Evolutionary conservation across 1,284 basidiomycete genomes (phyloP), one percentile per base, ranked within the genome.

Genomic region (Trichosporon sp.): DNA sequence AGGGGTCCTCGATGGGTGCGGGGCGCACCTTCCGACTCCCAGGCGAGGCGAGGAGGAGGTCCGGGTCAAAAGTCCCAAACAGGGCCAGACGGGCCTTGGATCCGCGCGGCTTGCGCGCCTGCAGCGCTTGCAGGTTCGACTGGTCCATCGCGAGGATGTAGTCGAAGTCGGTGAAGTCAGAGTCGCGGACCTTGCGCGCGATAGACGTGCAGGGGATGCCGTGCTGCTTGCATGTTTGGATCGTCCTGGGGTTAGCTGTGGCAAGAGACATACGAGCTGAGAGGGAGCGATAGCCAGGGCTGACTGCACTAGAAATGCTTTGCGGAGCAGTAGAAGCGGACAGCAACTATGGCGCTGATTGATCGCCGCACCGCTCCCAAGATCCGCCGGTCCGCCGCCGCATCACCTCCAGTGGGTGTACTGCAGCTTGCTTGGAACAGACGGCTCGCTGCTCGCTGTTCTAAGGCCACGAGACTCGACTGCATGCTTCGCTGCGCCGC

Each of bases 61-160:
- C 69, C 19, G 73, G 74, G 58, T 74, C 73, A 60, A 71, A 77
- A 2, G 73, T 64, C 49, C 78, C 76, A 46, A 79, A 79, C 21
- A 79, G 65, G 14, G 70, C 64, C 21, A 79, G 65, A 33, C 69
- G 68, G 16, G 76, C 67, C 52, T 64, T 65, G 10, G 73, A 67
- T 68, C 40, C 60, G 61, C 68, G 69, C 2, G 76, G 80, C 52
- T 77, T 70, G 40, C 77, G 75, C 9, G 69, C 61, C 19, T 72
- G 64, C 8, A 83, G 71, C 31, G 77, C 80, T 31, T 77, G 70
- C 0, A 82, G 73, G 66, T 78, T 77, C 34, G 68, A 63, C 29
- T 71, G 62, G 64, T 79, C 82, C 81, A 82, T 82, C 2, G 82
- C 82, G 31, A 83, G 73, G 59, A 83, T 83, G 68, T 81, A 81